Evolutionary conservation across 208 protist genomes (phyloP), one percentile per base, ranked within the genome.

Genomic region (Leishmania mexicana): DNA sequence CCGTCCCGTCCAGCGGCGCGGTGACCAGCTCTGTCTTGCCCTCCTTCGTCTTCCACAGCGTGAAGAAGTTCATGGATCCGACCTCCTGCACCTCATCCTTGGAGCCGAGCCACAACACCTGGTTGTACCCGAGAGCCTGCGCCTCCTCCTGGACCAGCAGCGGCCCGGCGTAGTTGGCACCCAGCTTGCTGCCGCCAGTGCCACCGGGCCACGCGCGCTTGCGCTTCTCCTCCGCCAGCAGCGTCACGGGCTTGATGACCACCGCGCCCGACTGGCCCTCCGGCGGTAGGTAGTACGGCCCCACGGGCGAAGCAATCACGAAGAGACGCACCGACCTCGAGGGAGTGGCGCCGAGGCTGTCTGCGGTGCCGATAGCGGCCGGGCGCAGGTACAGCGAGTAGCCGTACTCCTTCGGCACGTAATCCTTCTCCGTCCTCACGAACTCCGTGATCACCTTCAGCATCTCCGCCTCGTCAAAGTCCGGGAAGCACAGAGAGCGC

Each of bases 311-410:
- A 24, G 92, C 88, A 75, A 99, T 99, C 21, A 99, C 87, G 87
- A 96, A 99, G 28, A 99, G 84, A 24, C 89, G 80, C 10, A 97
- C 90, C 3, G 76, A 80, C 7, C 57, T 79, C 0, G 96, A 82
- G 2, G 90, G 81, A 10, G 80, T 81, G 8, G 98, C 96, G 62
- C 89, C 88, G 24, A 99, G 89, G 2, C n/a, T 79, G 2, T 81
- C 83, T 70, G 93, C 79, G 6, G 96, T 99, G 68, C 90, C 96
- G 82, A 99, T 99, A 24, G 97, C 83, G 21, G 98, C 98, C n/a
- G 99, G 99, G 13, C 99, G 92, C 49, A 99, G 85, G 88, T 99
- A 99, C 2, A 99, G 92, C 10, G 99, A 99, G 89, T 98, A 99
- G 58, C 98, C 99, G 24, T 91, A 78, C 83, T 96, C 88, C 53